Percentiles rank a stretch among this genome's conserved stretches.
phyloP scores from a whole-genome alignment of 371 early-diverging fungal species.

The Mucor mucedo region DNA sequence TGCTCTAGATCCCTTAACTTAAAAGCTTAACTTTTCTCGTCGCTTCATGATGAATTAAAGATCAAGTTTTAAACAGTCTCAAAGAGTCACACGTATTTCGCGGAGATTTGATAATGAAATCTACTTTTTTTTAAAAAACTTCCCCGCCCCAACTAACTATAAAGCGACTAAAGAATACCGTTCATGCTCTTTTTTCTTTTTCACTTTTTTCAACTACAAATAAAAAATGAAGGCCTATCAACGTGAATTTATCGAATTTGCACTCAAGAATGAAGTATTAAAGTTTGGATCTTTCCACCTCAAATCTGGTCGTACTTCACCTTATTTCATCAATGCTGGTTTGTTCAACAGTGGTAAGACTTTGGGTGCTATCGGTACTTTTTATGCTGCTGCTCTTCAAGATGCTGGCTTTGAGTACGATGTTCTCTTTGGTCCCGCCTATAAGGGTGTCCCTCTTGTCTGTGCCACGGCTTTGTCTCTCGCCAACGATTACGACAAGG shows the following conservation, averaged over 20 bases:
- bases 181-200: conserved; percentile 17
- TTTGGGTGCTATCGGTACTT: conserved; percentile 81
- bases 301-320: conserved; percentile 92
- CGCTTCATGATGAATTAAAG: not conserved
- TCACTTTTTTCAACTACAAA: conserved; percentile 3
- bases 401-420: conserved; percentile 77
- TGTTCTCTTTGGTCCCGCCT: conserved; percentile 96
- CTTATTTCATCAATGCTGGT: conserved; percentile 98
- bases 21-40: too few species aligned
- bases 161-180: not conserved
- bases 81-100: conserved; percentile 4
- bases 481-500: conserved; percentile 56
- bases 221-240: conserved; percentile 83
- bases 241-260: conserved; percentile 93
- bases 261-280: conserved; percentile 81
- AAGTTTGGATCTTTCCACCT: conserved; percentile 91
- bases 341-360: conserved; percentile 91
- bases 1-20: too few species aligned
- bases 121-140: not conserved
- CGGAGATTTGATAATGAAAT: conserved; percentile 16
- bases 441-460: conserved; percentile 97
- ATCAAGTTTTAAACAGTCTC: conserved; percentile 9
- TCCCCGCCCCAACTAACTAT: not conserved
- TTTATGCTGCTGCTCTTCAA: conserved; percentile 86
- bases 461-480: conserved; percentile 82